Percentiles rank a stretch among this genome's conserved stretches.
phyloP scores from a whole-genome alignment of 768 basidiomycete genomes.

The Symmetrospora coprosmae region DNA sequence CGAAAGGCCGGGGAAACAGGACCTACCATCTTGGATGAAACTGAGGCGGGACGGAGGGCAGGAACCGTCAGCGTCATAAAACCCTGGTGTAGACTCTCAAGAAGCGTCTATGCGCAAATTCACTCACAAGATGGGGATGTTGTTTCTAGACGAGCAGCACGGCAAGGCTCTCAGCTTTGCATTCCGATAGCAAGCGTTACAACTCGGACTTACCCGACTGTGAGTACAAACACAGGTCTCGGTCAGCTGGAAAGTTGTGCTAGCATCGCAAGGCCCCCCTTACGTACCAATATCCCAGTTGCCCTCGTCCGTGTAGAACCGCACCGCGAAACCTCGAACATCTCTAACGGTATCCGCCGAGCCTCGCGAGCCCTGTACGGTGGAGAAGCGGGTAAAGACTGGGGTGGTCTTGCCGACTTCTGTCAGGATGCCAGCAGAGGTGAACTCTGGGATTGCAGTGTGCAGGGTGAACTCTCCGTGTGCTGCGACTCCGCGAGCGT shows the following conservation, averaged over 20 bases:
- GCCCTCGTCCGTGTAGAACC: constrained; percentile 71
- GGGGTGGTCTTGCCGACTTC: constrained; percentile 46
- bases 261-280: not conserved
- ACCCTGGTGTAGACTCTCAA: no score
- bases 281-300: constrained; percentile 58
- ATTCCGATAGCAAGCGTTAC: no score
- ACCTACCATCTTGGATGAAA: constrained; percentile 36
- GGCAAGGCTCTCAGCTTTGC: no score
- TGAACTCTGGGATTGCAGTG: constrained; percentile 55
- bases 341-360: constrained; percentile 62
- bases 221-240: no score
- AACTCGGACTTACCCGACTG: no score
- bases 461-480: constrained; percentile 74
- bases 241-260: no score
- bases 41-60: constrained; percentile 34
- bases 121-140: constrained; percentile 72
- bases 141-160: no score
- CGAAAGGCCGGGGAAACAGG: not conserved
- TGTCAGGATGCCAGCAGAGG: constrained; percentile 43
- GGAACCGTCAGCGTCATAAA: not conserved
- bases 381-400: constrained; percentile 69
- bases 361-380: constrained; percentile 67
- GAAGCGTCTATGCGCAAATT: constrained; percentile 71
- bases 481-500: constrained; percentile 47
- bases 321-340: constrained; percentile 70